Evolutionary conservation across 1,284 basidiomycete genomes (phyloP).

Genomic region (Cronartium ribicola): DNA sequence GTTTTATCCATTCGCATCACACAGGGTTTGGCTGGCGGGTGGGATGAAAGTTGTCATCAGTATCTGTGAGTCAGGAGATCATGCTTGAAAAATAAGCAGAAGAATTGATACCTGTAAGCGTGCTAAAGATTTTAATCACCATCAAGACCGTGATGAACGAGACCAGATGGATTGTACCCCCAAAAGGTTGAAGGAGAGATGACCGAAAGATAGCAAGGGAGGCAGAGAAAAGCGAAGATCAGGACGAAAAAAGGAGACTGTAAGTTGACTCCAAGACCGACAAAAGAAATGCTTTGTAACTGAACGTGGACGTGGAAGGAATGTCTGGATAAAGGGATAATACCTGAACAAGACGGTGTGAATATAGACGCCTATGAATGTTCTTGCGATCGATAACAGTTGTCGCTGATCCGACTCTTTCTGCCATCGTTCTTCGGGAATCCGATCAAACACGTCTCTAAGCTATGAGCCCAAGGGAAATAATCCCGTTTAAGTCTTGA

Average conservation of each 20-base stretch:
- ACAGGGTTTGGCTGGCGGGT: slow-evolving; percentile 14
- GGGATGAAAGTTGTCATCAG: too few relatives aligned
- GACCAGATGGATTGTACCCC: not conserved
- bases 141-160: not conserved
- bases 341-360: slow-evolving; percentile 24
- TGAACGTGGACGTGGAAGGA: too few relatives aligned
- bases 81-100: not conserved
- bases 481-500: not conserved
- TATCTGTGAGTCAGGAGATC: not conserved
- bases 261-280: too few relatives aligned
- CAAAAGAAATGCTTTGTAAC: too few relatives aligned
- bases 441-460: slow-evolving; percentile 32
- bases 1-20: slow-evolving; percentile 29
- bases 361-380: slow-evolving; percentile 26
- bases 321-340: too few relatives aligned
- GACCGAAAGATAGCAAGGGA: not conserved
- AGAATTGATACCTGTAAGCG: slow-evolving; percentile 18
- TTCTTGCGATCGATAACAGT: slow-evolving; percentile 25
- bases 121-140: slow-evolving; percentile 3
- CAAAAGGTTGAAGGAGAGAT: not conserved
- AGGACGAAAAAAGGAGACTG: not conserved
- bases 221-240: not conserved
- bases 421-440: slow-evolving; percentile 25
- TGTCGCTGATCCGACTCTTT: slow-evolving; percentile 25
- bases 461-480: slow-evolving; percentile 5